Percentiles rank a stretch among this genome's conserved stretches.
Conservation (phyloP, 805 yeast genomes). For the Teunomyces lycoperdinae region DNA sequence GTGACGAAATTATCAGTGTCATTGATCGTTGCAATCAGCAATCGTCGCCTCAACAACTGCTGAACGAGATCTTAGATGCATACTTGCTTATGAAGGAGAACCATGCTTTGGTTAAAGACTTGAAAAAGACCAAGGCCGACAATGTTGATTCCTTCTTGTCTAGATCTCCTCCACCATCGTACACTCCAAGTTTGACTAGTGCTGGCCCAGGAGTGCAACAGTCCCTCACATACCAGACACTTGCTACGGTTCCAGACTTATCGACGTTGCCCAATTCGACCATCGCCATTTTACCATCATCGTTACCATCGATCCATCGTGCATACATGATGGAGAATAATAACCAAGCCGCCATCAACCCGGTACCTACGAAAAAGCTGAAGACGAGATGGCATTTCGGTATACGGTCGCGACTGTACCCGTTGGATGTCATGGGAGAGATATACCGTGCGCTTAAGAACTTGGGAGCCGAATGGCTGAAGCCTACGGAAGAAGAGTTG, state of each 20-base stretch:
- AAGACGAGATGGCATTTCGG: constrained; percentile 99
- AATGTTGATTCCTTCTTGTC: constrained; percentile 58
- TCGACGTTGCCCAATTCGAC: constrained; percentile 67
- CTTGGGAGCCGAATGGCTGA: constrained; percentile 96
- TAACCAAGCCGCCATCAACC: constrained; percentile 36
- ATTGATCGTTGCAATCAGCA: constrained; percentile 21
- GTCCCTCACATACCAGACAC: constrained; percentile 45
- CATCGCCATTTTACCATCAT: constrained; percentile 89
- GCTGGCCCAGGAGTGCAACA: constrained; percentile 44
- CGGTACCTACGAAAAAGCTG: constrained; percentile 73
- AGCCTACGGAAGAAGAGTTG: constrained; percentile 88
- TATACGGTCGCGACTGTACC: constrained; percentile 91
- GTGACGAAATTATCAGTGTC: constrained; percentile 24
- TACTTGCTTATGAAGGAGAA: constrained; percentile 81
- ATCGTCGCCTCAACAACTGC: constrained; percentile 28
- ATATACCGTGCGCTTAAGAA: constrained; percentile 91
- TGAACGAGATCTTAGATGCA: constrained; percentile 81
- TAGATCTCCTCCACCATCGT: constrained; percentile 58
- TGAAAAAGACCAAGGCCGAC: constrained; percentile 51
- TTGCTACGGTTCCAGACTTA: constrained; percentile 46
- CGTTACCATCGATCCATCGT: constrained; percentile 90
- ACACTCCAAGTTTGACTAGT: constrained; percentile 18
- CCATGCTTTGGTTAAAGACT: constrained; percentile 62
- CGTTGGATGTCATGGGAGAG: constrained; percentile 98
- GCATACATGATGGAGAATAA: constrained; percentile 77